Conservation (phyloP, 441 rosid genomes). For the Erodium texanum region DNA sequence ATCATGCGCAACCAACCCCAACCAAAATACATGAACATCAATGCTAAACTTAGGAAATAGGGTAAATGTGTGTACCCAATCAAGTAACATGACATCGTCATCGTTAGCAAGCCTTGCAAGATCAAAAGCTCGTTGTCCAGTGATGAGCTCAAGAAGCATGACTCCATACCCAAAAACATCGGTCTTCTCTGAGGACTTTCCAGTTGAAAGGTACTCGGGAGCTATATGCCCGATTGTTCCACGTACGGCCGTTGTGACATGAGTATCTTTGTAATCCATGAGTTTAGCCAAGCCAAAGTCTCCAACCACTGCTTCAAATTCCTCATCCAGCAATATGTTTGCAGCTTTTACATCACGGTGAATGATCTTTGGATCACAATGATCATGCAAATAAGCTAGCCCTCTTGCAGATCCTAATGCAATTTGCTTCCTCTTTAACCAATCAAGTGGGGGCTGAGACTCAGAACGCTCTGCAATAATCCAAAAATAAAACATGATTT, state of each 20-base stretch:
- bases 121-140: conserved; percentile 16
- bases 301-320: conserved; percentile 12
- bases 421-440: conserved; percentile 12
- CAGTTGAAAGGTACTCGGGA: conserved; percentile 12
- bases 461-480: conserved; percentile 6
- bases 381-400: conserved; percentile 14
- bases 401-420: conserved; percentile 19
- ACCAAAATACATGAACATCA: background rate
- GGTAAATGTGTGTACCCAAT: conserved; percentile 13
- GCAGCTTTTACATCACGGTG: conserved; percentile 17
- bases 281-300: conserved; percentile 15
- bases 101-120: conserved; percentile 14
- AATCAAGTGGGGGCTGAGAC: conserved; percentile 11
- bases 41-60: background rate
- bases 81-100: conserved; percentile 16
- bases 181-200: conserved; percentile 9
- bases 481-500: background rate
- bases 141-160: conserved; percentile 15
- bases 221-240: conserved; percentile 16
- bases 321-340: conserved; percentile 13
- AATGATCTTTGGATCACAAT: conserved; percentile 15
- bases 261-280: conserved; percentile 15
- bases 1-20: too few species aligned
- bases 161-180: conserved; percentile 16
- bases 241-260: conserved; percentile 12